Percentiles rank a stretch among this genome's conserved stretches.
Conservation (phyloP, 768 basidiomycete genomes). For the Ephemerocybe angulata region DNA sequence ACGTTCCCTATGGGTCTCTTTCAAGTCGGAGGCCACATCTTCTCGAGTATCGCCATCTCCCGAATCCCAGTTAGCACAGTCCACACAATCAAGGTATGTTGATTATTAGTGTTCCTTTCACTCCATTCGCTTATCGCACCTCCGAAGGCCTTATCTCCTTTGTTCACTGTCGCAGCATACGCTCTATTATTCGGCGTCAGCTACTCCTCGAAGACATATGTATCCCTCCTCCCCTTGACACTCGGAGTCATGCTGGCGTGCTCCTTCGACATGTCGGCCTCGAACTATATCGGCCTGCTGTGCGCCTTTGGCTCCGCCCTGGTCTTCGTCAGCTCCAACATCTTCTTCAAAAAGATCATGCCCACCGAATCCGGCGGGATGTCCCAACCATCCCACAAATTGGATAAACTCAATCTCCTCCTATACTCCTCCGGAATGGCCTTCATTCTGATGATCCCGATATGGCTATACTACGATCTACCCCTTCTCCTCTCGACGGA, state of each 20-base stretch:
- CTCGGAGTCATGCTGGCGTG: conserved; percentile 97
- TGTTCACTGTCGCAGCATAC: conserved; percentile 96
- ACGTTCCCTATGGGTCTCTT: conserved; percentile 96
- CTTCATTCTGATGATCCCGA: conserved; percentile 92
- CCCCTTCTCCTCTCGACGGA: conserved; percentile 52
- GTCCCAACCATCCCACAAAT: conserved; percentile 56
- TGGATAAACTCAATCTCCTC: conserved; percentile 95
- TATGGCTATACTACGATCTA: conserved; percentile 91
- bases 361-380: conserved; percentile 53
- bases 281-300: conserved; percentile 81
- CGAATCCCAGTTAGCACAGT: conserved; percentile 96
- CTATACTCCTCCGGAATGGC: conserved; percentile 94
- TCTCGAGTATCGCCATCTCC: conserved; percentile 95
- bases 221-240: conserved; percentile 92
- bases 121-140: neutral
- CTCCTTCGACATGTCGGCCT: conserved; percentile 87
- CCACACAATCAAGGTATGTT: conserved; percentile 93
- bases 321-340: conserved; percentile 96
- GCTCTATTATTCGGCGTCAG: conserved; percentile 90
- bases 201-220: conserved; percentile 87
- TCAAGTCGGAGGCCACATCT: conserved; percentile 97
- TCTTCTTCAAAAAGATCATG: conserved; percentile 99
- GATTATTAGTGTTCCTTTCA: neutral
- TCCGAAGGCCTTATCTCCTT: conserved; percentile 86
- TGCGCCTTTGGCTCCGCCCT: conserved; percentile 97